A percentile compares a stretch with the other conserved stretches of the same genome.
Evolutionary conservation across 1,139 yeast species (phyloP).

Genomic region (Geotrichum bryndzae): DNA sequence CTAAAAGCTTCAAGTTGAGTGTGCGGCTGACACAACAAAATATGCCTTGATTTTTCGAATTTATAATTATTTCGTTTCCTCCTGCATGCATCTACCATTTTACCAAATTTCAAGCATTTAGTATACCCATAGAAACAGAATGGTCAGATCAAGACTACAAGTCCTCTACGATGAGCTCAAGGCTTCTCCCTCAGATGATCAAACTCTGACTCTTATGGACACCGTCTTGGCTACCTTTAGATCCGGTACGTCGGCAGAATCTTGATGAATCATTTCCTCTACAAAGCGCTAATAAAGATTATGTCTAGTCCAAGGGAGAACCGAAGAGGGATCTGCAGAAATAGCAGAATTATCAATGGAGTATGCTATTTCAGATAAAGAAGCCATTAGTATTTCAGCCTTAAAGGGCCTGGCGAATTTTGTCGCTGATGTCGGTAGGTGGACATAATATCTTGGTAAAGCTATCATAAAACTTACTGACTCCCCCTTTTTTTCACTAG

Average conservation of each 20-base stretch:
- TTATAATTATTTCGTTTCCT: background rate
- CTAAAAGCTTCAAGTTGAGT: too few species aligned
- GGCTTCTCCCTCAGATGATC: background rate
- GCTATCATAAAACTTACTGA: background rate
- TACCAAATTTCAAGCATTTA: background rate
- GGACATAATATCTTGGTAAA: background rate
- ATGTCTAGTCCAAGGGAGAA: constrained; percentile 5
- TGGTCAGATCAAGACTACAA: background rate
- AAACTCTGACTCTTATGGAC: background rate
- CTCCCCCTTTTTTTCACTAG: background rate
- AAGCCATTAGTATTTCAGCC: background rate
- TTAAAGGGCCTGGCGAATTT: constrained; percentile 23
- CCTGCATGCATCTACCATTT: background rate
- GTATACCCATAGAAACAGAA: background rate
- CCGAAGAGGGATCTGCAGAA: background rate
- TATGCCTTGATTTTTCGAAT: too few species aligned
- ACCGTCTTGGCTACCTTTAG: background rate
- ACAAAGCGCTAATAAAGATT: background rate
- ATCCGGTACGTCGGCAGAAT: background rate
- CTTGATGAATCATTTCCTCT: background rate
- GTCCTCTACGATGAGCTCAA: background rate
- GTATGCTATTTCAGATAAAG: background rate
- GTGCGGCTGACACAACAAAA: too few species aligned
- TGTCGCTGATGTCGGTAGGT: constrained; percentile 22
- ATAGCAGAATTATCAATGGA: constrained; percentile 9